These are phyloP conservation scores for Scutellaria minor DNA, from an alignment of 257 asterid genomes.

Conservation along the genomic window DNA sequence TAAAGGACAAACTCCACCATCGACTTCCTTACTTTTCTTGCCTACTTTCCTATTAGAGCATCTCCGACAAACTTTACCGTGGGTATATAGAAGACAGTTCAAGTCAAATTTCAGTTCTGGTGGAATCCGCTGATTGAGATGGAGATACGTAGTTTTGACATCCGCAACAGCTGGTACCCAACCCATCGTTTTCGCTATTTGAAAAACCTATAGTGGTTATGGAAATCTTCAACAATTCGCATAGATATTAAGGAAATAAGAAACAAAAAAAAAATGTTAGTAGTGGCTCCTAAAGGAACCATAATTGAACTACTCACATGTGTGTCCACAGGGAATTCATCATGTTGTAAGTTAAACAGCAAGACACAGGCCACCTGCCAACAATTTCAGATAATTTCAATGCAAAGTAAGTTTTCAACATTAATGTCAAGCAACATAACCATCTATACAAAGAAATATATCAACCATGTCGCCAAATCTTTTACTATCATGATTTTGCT, in stretches of 20 bases:
- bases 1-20: constrained; percentile 57
- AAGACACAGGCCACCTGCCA: constrained; percentile 86
- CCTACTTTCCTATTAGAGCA: constrained; percentile 61
- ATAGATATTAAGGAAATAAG: neutral
- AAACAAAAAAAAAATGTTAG: neutral
- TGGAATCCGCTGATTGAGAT: constrained; percentile 78
- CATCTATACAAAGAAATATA: neutral
- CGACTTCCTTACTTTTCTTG: constrained; percentile 40
- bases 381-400: constrained; percentile 32
- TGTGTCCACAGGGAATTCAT: constrained; percentile 88
- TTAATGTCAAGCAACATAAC: constrained; percentile 13
- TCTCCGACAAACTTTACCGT: constrained; percentile 73
- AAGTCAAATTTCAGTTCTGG: constrained; percentile 55
- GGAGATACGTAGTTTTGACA: constrained; percentile 65
- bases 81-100: constrained; percentile 83
- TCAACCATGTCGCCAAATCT: too few species aligned
- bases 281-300: neutral
- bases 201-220: constrained; percentile 60
- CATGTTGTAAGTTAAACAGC: constrained; percentile 85
- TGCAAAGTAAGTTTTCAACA: constrained; percentile 20
- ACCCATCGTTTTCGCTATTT: constrained; percentile 73
- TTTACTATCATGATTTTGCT: too few species aligned
- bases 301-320: constrained; percentile 50
- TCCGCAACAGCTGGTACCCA: constrained; percentile 74
- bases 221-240: constrained; percentile 4